Base-by-base conservation (phyloP, 768 basidiomycete genomes). In the Suillus subalutaceus region DNA sequence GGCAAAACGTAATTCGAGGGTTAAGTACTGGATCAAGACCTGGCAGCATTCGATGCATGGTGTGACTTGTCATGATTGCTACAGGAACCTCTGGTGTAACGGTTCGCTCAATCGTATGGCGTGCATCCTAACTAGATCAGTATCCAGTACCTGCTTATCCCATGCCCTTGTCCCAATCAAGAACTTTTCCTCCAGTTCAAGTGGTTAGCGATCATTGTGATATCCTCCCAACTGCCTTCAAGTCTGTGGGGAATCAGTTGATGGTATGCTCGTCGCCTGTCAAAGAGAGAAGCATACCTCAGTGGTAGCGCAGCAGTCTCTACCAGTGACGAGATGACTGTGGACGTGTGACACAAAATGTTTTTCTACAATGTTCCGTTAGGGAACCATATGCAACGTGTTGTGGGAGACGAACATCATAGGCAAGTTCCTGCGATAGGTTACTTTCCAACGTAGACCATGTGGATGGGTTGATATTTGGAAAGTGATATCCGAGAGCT, bases 1-100 rank as follows among this genome's bases (percentile, higher is more conserved):
- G 84, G 46, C 69, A 83, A 43, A 84, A 88, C 63, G 85, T 91
- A 53, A 84, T 86, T 4, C 82, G 91, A 68, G 91, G 90, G 3
- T 82, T 91, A 26, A 26, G 26, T 26, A 69, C 79, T 84, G 9
- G 68, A 76, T 35, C 65, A 73, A 6, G 76, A 77, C 23, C 69
- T 80, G 23, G 67, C 67, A 20, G 69, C 72, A 3, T 87, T 84
- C 70, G 73, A 83, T 26, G 74, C 73, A 15, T 83, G 83, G 83
- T 35, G 70, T 41, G 70, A 69, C 35, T 66, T 72, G 23, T 67
- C 75, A 26, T 26, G 26, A 65, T 68, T 70, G 57, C 62, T 80
- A 41, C 71, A 32, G 32, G 32, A 32, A 32, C 2, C 32, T 32
- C 32, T 32, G 32, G 32, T 32, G 72, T 35, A 35, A 35, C 35